Conservation (phyloP, 306 rosid species). For the Cicer yamashitae region DNA sequence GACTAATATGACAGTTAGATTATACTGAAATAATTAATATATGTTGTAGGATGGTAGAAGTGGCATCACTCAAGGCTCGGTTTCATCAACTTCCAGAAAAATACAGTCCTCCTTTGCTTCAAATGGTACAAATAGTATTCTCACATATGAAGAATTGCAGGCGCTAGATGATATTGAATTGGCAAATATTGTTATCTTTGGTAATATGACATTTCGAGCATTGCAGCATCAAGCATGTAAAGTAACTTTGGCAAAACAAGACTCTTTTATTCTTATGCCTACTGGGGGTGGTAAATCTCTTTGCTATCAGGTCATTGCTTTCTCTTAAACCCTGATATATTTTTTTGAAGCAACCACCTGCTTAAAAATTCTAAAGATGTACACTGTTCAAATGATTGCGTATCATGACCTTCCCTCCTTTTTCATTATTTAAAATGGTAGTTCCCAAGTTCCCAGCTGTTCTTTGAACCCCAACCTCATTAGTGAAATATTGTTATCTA, state of each 20-base stretch:
- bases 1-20: constrained; percentile 4
- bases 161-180: constrained; percentile 82
- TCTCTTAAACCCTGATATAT: constrained; percentile 34
- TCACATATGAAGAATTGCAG: constrained; percentile 69
- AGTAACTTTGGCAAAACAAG: constrained; percentile 74
- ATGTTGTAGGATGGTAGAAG: constrained; percentile 68
- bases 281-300: constrained; percentile 99
- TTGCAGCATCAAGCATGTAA: constrained; percentile 92
- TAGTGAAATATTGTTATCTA: constrained; percentile 26
- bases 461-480: constrained; percentile 21
- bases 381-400: constrained; percentile 31
- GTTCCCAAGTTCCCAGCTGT: constrained; percentile 3
- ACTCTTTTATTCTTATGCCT: constrained; percentile 96
- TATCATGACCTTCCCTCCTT: constrained; percentile 10
- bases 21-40: constrained; percentile 44
- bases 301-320: constrained; percentile 86
- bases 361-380: constrained; percentile 38
- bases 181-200: constrained; percentile 91
- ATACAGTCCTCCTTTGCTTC: constrained; percentile 45
- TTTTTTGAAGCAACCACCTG: constrained; percentile 32
- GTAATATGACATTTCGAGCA: constrained; percentile 79
- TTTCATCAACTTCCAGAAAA: constrained; percentile 56
- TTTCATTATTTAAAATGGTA: constrained; percentile 14
- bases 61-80: constrained; percentile 60
- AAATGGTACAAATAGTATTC: constrained; percentile 52